Conservation (phyloP, 1,284 basidiomycete genomes). For the Ceratobasidium sp. region DNA sequence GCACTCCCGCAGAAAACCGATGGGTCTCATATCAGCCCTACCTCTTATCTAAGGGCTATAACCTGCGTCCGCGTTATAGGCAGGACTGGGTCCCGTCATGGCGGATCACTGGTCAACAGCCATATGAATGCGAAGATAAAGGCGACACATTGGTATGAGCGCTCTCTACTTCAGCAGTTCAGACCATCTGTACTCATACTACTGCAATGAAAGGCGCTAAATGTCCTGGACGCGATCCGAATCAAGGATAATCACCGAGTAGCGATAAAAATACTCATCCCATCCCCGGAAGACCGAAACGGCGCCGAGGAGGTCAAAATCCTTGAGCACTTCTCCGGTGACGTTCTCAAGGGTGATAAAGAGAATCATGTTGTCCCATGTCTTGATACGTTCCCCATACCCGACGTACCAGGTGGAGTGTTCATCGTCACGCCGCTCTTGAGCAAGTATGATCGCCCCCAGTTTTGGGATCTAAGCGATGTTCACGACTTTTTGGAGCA, state of each 20-base stretch:
- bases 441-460: conserved; percentile 24
- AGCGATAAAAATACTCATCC: conserved; percentile 21
- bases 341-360: conserved; percentile 9
- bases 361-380: conserved; percentile 31
- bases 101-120: background rate
- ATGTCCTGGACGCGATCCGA: conserved; percentile 25
- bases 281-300: conserved; percentile 32
- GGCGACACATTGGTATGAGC: conserved; percentile 12
- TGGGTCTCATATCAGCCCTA: conserved; percentile 43
- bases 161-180: background rate
- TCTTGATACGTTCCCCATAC: conserved; percentile 27
- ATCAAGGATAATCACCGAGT: conserved; percentile 18
- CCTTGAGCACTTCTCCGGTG: conserved; percentile 25
- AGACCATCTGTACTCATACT: background rate
- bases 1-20: conserved; percentile 20
- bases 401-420: conserved; percentile 12
- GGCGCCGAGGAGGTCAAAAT: conserved; percentile 37
- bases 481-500: conserved; percentile 37
- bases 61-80: conserved; percentile 32
- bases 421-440: conserved; percentile 39
- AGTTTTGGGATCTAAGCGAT: conserved; percentile 35
- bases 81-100: conserved; percentile 37
- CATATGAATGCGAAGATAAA: conserved; percentile 22
- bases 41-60: conserved; percentile 34
- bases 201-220: background rate